Base-by-base conservation (phyloP, 169 alveolate species). In the Cryptosporidium felis region DNA sequence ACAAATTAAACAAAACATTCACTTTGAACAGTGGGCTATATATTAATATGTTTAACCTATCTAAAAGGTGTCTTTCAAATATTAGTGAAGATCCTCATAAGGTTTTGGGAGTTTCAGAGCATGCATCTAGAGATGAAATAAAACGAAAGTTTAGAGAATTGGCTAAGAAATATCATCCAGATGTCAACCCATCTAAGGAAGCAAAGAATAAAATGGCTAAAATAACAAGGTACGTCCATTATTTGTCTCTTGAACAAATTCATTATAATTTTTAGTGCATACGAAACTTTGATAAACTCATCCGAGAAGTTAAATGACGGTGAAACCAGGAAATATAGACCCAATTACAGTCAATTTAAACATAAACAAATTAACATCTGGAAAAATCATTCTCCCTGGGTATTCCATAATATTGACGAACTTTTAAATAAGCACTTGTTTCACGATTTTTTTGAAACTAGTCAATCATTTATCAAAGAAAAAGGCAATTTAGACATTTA, bases 101-200 rank as follows among this genome's bases (percentile, higher is more conserved):
- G 10, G 95, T 95, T 44, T 90, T 97, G 26, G 98, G 98, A 23
- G 94, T 96, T 30, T 82, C 93, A 49, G 89, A 94, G 46, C 90
- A 81, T 59, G 98, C 99, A 6, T 81, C 98, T 38, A 89, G 92
- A 56, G 94, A 66, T 23, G 97, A 95, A 74, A 94, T 96, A 23
- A 94, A 95, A 88, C 85, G 93, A 32, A 95, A 94, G 51, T 96
- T 94, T 91, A 92, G 97, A 79, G 95, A 95, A 88, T 80, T 95
- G 58, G 97, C 98, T 59, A 92, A 95, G 80, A 94, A 95, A 82
- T 95, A 93, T 89, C 98, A 96, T 90, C 98, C 98, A 16, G 98
- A 96, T 89, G 91, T 93, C 45, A 96, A 96, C 82, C 97, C 97
- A 16, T 94, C 98, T 1, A 95, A 95, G 18, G 96, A 92, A 80